A percentile compares a stretch with the other conserved stretches of the same genome.
These are phyloP conservation scores for Carex scoparia DNA, from an alignment of 176 grass and related monocot genomes.

Conservation along the genomic window DNA sequence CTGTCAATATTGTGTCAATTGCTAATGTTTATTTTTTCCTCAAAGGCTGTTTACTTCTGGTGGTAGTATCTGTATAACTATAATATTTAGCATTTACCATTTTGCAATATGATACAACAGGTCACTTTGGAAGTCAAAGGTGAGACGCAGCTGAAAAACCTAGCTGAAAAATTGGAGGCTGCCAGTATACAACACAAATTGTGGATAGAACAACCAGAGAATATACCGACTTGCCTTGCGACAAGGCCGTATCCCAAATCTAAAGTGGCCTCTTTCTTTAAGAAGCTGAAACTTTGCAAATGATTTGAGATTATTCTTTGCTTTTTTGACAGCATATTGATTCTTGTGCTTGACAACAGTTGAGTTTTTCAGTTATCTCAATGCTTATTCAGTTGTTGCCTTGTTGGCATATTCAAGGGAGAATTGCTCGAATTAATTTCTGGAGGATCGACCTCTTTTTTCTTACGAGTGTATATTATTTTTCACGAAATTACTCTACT, in stretches of 20 bases:
- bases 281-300: slow-evolving; percentile 95
- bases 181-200: slow-evolving; percentile 59
- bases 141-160: slow-evolving; percentile 63
- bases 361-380: not conserved
- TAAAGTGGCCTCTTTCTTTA: slow-evolving; percentile 66
- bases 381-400: not conserved
- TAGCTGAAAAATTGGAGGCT: slow-evolving; percentile 59
- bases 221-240: slow-evolving; percentile 70
- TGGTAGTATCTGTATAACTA: not conserved
- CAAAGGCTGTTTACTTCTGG: not conserved
- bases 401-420: not conserved
- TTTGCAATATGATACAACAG: slow-evolving; percentile 26
- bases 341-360: not conserved
- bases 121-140: slow-evolving; percentile 92
- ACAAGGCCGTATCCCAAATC: slow-evolving; percentile 73
- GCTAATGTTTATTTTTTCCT: not conserved
- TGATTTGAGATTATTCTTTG: slow-evolving; percentile 26
- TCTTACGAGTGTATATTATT: not conserved
- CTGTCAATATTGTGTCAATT: not conserved
- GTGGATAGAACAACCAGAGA: slow-evolving; percentile 87
- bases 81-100: not conserved
- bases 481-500: not conserved
- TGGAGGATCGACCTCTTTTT: not conserved
- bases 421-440: not conserved
- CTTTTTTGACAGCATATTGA: not conserved